Conservation (phyloP, 371 early-diverging fungal species). For the Mycotypha africana region DNA sequence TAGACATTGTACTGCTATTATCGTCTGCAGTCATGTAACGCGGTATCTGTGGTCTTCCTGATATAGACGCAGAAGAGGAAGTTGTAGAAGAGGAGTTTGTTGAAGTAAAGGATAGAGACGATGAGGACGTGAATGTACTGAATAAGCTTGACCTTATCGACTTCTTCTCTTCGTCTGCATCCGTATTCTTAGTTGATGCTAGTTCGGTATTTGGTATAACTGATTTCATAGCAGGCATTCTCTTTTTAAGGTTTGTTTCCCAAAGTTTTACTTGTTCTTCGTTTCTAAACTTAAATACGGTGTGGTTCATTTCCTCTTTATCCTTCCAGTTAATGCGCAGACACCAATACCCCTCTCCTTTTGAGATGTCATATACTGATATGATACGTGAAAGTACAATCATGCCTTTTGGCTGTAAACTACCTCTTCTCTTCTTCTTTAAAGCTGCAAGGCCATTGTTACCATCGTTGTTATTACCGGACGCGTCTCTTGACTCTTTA, state of each 20-base stretch:
- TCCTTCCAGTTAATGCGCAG: conserved; percentile 79
- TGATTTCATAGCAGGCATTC: conserved; percentile 14
- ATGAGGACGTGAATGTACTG: no score
- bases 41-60: conserved; percentile 21
- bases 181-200: conserved; percentile 33
- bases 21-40: conserved; percentile 26
- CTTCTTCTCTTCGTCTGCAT: conserved; percentile 36
- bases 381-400: conserved; percentile 45
- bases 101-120: no score
- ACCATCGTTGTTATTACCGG: conserved; percentile 39
- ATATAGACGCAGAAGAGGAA: conserved; percentile 16
- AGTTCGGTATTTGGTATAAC: conserved; percentile 40
- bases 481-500: conserved; percentile 59
- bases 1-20: no score
- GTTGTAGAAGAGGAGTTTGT: conserved; percentile 33
- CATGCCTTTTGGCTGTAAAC: conserved; percentile 74
- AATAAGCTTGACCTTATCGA: conserved; percentile 14
- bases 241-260: conserved; percentile 60
- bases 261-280: conserved; percentile 90
- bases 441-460: conserved; percentile 35
- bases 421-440: conserved; percentile 38
- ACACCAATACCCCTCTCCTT: conserved; percentile 38
- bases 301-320: conserved; percentile 74
- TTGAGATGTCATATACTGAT: conserved; percentile 3
- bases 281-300: conserved; percentile 80